These are phyloP conservation scores for Dichomitus squalens DNA, from an alignment of 1,284 basidiomycete genomes.

Conservation along the genomic window DNA sequence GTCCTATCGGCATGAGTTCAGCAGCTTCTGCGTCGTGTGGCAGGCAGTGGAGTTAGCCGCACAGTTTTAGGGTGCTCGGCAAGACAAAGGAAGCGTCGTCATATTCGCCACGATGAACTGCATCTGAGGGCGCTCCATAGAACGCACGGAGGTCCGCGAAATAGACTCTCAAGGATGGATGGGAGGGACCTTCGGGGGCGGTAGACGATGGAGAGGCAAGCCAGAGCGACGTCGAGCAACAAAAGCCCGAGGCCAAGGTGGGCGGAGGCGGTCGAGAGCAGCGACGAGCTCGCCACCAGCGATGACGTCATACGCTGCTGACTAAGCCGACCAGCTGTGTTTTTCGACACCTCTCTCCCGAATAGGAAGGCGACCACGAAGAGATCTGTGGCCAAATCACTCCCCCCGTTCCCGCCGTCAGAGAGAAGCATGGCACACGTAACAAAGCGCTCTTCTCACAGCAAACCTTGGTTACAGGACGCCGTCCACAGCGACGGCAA, in stretches of 20 bases:
- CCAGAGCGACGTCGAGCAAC: constrained; percentile 7
- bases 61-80: constrained; percentile 29
- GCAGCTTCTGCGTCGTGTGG: constrained; percentile 6
- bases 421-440: neutral
- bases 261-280: neutral
- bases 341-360: constrained; percentile 11
- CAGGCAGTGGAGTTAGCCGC: constrained; percentile 18
- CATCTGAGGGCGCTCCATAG: constrained; percentile 7
- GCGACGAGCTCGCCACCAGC: neutral
- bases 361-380: constrained; percentile 17
- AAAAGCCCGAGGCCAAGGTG: neutral
- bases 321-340: constrained; percentile 2
- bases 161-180: neutral
- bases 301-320: constrained; percentile 14
- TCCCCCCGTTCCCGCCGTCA: constrained; percentile 15
- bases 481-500: neutral
- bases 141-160: neutral
- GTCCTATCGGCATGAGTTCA: neutral
- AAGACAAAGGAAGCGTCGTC: constrained; percentile 20
- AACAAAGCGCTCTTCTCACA: constrained; percentile 1
- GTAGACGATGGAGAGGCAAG: neutral
- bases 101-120: constrained; percentile 19
- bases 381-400: constrained; percentile 15
- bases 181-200: neutral
- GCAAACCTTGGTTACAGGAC: neutral